Conservation (phyloP, 2,329 filamentous ascomycete genomes). For the Zalaria sp. region DNA sequence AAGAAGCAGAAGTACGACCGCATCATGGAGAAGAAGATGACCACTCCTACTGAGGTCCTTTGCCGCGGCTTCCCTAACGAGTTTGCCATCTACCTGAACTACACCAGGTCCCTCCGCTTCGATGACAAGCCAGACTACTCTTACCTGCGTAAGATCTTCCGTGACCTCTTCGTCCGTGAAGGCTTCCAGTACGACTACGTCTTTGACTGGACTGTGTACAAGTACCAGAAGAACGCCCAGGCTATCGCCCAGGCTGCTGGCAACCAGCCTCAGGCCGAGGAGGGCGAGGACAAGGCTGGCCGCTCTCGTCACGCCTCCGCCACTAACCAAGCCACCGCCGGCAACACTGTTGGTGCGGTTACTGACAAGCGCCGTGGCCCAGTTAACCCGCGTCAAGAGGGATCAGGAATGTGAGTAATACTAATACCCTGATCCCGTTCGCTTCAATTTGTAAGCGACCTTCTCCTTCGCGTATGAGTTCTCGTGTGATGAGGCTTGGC, state of each 20-base stretch:
- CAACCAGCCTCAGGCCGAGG: slow-evolving; percentile 47
- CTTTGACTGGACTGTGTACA: slow-evolving; percentile 99
- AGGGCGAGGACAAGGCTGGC: slow-evolving; percentile 63
- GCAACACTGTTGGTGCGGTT: slow-evolving; percentile 42
- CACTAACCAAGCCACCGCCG: slow-evolving; percentile 50
- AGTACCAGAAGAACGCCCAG: slow-evolving; percentile 98
- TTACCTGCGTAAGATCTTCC: slow-evolving; percentile 99
- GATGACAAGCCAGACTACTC: slow-evolving; percentile 99
- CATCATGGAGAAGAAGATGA: slow-evolving; percentile 99
- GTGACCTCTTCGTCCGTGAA: slow-evolving; percentile 94
- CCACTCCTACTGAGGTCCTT: slow-evolving; percentile 92
- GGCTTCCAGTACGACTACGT: slow-evolving; percentile 99
- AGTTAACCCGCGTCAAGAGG: slow-evolving; percentile 67
- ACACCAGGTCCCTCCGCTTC: slow-evolving; percentile 94
- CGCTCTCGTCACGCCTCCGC: slow-evolving; percentile 42
- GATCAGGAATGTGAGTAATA: slow-evolving; percentile 93
- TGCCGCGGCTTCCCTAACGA: slow-evolving; percentile 99
- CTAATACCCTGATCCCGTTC: slow-evolving; percentile 47
- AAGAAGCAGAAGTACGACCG: slow-evolving; percentile 99
- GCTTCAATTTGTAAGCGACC: slow-evolving; percentile 61
- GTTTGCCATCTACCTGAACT: slow-evolving; percentile 99
- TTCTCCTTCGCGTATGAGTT: slow-evolving; percentile 70
- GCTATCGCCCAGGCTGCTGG: slow-evolving; percentile 75
- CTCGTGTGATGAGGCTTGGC: slow-evolving; percentile 59
- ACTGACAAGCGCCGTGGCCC: slow-evolving; percentile 56